Conservation (phyloP, 192 early-diverging fungal genomes). For the Funneliformis mosseae region DNA sequence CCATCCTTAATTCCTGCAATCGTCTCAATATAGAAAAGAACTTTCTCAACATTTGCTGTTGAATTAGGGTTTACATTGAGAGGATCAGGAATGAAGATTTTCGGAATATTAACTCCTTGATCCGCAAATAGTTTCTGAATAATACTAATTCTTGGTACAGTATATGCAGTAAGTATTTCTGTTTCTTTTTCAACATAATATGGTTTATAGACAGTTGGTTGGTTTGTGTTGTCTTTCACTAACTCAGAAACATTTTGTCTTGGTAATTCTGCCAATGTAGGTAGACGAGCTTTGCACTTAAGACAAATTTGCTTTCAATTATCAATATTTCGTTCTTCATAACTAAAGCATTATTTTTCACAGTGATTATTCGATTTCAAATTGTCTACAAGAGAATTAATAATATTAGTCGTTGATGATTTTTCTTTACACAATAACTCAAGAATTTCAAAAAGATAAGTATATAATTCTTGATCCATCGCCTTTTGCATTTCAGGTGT, state of each 20-base stretch:
- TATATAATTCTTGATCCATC: no score
- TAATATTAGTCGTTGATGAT: neutral
- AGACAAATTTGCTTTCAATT: no score
- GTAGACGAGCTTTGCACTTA: neutral
- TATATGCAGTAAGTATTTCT: neutral
- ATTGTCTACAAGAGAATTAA: neutral
- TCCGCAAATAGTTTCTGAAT: neutral
- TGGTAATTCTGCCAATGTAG: constrained; percentile 1
- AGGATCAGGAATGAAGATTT: constrained; percentile 10
- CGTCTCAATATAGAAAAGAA: neutral
- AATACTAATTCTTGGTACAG: constrained; percentile 6
- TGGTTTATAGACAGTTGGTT: neutral
- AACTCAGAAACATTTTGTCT: neutral
- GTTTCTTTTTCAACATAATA: neutral
- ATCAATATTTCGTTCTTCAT: neutral
- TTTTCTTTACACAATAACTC: neutral
- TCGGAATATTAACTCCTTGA: no score
- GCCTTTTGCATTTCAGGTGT: constrained; percentile 7
- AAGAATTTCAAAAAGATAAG: neutral
- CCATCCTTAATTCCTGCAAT: neutral
- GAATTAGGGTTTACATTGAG: constrained; percentile 9
- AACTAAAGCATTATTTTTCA: neutral
- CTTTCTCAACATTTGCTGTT: no score
- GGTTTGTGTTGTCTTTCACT: neutral
- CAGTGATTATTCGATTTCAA: no score